Percentiles rank a stretch among this genome's conserved stretches.
Conservation (phyloP, 106 monocot species). For the Phalaenopsis aphrodite region DNA sequence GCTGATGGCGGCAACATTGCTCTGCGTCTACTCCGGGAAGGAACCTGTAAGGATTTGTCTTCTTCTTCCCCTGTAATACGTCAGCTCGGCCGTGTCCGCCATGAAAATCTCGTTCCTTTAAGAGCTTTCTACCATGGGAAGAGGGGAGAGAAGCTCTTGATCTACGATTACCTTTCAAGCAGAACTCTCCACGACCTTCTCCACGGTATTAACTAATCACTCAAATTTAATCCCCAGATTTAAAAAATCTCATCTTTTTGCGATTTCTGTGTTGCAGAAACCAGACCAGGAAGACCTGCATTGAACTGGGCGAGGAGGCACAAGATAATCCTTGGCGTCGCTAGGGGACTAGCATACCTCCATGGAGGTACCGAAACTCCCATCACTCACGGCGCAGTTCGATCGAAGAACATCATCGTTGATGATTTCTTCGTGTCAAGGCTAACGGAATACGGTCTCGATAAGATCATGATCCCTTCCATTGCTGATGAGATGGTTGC, state of each 20-base stretch:
- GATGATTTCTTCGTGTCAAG: slow-evolving; percentile 76
- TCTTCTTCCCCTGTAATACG: slow-evolving; percentile 55
- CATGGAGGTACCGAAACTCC: slow-evolving; percentile 54
- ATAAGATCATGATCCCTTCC: slow-evolving; percentile 62
- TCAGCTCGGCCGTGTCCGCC: slow-evolving; percentile 58
- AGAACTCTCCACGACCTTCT: slow-evolving; percentile 59
- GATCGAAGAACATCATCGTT: slow-evolving; percentile 61
- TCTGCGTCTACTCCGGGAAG: slow-evolving; percentile 66
- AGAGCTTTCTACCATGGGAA: slow-evolving; percentile 88
- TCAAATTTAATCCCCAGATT: not conserved
- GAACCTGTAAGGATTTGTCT: slow-evolving; percentile 51
- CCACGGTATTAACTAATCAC: slow-evolving; percentile 35
- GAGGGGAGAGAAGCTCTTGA: slow-evolving; percentile 91
- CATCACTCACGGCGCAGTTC: slow-evolving; percentile 62
- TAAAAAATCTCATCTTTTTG: not conserved
- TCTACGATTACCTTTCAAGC: slow-evolving; percentile 75
- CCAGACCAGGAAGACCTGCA: slow-evolving; percentile 41
- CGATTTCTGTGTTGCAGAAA: slow-evolving; percentile 14
- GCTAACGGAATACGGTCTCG: slow-evolving; percentile 56
- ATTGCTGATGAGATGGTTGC: slow-evolving; percentile 78
- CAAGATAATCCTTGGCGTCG: slow-evolving; percentile 77
- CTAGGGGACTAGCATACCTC: slow-evolving; percentile 63
- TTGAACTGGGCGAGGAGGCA: slow-evolving; percentile 78
- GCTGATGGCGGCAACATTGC: slow-evolving; percentile 64
- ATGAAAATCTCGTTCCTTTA: slow-evolving; percentile 68